A percentile compares a stretch with the other conserved stretches of the same genome.
These are phyloP conservation scores for Carallia brachiata DNA, from an alignment of 345 rosid genomes.

Conservation along the genomic window DNA sequence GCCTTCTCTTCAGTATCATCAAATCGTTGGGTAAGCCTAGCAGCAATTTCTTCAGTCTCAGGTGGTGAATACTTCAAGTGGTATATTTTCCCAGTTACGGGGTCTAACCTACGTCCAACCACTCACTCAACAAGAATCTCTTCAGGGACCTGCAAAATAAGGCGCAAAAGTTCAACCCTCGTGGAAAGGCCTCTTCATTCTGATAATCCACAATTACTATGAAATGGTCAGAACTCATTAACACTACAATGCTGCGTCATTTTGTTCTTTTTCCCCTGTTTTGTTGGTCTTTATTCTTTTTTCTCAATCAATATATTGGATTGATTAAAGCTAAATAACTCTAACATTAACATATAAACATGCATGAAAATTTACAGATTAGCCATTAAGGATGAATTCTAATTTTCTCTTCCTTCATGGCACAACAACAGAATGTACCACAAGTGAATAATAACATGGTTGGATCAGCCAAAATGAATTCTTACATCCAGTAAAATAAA, in stretches of 20 bases:
- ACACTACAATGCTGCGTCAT: background rate
- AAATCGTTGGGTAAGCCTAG: conserved; percentile 81
- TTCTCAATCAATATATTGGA: background rate
- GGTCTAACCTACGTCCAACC: conserved; percentile 87
- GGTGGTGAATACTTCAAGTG: conserved; percentile 92
- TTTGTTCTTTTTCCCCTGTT: background rate
- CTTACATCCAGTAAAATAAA: conserved; percentile 82
- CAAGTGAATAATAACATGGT: background rate
- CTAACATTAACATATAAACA: background rate
- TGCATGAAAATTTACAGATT: background rate
- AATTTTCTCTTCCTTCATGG: background rate
- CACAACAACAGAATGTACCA: background rate
- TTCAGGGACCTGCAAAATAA: conserved; percentile 70
- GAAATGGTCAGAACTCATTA: no score
- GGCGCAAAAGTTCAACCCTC: background rate
- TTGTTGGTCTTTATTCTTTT: background rate
- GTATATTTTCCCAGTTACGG: conserved; percentile 89
- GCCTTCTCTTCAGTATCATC: conserved; percentile 97
- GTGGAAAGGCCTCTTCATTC: no score
- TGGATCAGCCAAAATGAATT: conserved; percentile 3
- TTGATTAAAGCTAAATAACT: background rate
- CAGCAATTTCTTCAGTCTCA: conserved; percentile 80
- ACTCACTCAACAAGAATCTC: conserved; percentile 90
- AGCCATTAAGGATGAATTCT: background rate
- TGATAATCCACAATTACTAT: no score